These are phyloP conservation scores for Plectranthus barbatus DNA, from an alignment of 257 asterid species.

Conservation along the genomic window DNA sequence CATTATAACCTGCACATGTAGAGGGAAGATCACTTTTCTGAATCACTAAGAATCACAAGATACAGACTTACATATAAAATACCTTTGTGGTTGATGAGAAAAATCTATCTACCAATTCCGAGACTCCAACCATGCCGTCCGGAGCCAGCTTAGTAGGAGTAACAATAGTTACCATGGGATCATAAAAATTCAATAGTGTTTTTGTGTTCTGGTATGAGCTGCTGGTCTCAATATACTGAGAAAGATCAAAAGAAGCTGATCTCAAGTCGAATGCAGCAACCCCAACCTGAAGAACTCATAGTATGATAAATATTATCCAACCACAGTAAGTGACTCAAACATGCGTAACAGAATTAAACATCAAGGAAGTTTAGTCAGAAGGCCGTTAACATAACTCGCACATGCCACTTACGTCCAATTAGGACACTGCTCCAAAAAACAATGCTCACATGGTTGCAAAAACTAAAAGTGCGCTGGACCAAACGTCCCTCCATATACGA, in stretches of 20 bases:
- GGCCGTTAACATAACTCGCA: slow-evolving; percentile 5
- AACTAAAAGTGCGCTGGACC: background rate
- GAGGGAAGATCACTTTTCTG: slow-evolving; percentile 16
- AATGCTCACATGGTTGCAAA: background rate
- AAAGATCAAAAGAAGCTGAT: slow-evolving; percentile 92
- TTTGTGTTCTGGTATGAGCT: slow-evolving; percentile 89
- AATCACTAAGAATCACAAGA: slow-evolving; percentile 9
- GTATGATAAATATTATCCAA: slow-evolving; percentile 1
- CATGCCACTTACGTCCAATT: background rate
- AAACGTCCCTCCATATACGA: background rate
- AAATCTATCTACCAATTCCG: slow-evolving; percentile 72
- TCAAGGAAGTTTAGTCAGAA: background rate
- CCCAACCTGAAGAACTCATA: slow-evolving; percentile 55
- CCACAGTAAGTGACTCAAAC: background rate
- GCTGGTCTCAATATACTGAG: slow-evolving; percentile 95
- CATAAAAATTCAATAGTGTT: slow-evolving; percentile 81
- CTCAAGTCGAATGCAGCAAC: slow-evolving; percentile 95
- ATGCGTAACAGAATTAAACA: background rate
- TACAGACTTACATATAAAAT: slow-evolving; percentile 2
- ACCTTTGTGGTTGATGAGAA: slow-evolving; percentile 71
- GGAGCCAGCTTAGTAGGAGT: slow-evolving; percentile 78
- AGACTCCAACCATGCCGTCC: slow-evolving; percentile 95
- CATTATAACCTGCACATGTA: slow-evolving; percentile 51
- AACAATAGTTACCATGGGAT: slow-evolving; percentile 79
- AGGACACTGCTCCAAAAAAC: background rate